These are phyloP conservation scores for Salicornia ramosissima DNA, from an alignment of 148 eudicot genomes.

Conservation along the genomic window DNA sequence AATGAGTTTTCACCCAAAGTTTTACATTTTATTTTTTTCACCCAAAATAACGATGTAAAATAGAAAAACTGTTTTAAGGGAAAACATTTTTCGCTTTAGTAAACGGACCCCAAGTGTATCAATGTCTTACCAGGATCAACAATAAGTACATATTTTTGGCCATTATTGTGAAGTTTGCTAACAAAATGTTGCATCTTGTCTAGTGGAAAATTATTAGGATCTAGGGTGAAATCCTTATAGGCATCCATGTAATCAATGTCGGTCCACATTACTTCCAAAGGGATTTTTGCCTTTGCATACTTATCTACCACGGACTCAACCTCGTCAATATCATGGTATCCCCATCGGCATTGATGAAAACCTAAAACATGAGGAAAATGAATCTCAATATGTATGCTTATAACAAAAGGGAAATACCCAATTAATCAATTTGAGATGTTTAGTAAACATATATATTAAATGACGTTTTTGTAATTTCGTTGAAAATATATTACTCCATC, in stretches of 20 bases:
- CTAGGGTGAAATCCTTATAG: slow-evolving; percentile 43
- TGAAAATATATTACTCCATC: no score
- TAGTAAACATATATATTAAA: no score
- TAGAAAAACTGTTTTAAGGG: no score
- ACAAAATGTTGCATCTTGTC: slow-evolving; percentile 57
- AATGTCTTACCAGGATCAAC: slow-evolving; percentile 77
- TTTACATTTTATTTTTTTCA: no score
- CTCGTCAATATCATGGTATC: slow-evolving; percentile 33
- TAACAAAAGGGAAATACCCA: no score
- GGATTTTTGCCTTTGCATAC: slow-evolving; percentile 37
- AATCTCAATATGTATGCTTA: not conserved
- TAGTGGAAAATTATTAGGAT: slow-evolving; percentile 54
- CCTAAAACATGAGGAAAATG: slow-evolving; percentile 31
- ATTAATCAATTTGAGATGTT: no score
- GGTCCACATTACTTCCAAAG: slow-evolving; percentile 54
- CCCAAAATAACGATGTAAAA: no score
- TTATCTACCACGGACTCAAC: slow-evolving; percentile 38
- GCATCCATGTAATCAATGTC: slow-evolving; percentile 59
- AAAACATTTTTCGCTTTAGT: no score
- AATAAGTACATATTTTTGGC: slow-evolving; percentile 68
- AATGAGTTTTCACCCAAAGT: no score
- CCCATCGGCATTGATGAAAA: slow-evolving; percentile 74
- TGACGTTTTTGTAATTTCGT: no score
- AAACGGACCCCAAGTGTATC: not conserved
- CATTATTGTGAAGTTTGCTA: slow-evolving; percentile 49